Evolutionary conservation across 2,329 filamentous ascomycete genomes (phyloP), one percentile per base, ranked within the genome.

Genomic region (Apiospora aurea): DNA sequence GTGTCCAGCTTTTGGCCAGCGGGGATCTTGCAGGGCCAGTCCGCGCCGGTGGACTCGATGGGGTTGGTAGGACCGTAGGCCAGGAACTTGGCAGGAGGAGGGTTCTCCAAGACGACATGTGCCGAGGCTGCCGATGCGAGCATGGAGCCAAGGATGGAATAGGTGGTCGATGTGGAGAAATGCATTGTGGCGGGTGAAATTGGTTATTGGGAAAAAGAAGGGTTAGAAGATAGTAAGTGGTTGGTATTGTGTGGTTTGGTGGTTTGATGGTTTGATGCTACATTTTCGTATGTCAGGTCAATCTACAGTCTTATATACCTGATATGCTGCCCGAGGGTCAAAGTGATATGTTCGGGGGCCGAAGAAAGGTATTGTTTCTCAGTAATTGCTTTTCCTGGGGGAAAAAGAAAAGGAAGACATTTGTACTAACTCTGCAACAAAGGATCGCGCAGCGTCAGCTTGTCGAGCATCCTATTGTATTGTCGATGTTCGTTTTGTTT

Each of bases 1-100:
- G 84, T 82, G 57, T 64, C 57, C 11, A 85, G 84, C 71, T 75
- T 71, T 2, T 73, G 68, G 2, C 79, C 79, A 3, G 74, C 72
- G 11, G 88, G 85, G 49, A 86, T 83, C 78, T 93, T 92, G 87
- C 93, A 95, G 0, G 93, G 93, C 76, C 90, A 95, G 78, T 94
- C 86, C 21, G 80, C 83, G 5, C 90, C 90, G 47, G 81, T 80
- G 0, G 83, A 80, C 0, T 80, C 80, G 29, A 94, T 84, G 0
- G 93, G 93, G 79, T 90, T 93, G 78, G 85, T 85, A 26, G 87
- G 83, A 13, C 81, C 79, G 53, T 81, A 77, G 13, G 75, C 73
- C 11, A 75, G 74, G 57, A 78, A 79, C 2, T 74, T 72, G 73
- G 87, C 91, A 0, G 92, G 92, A 16, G 81, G 78, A 0, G 93